phyloP scores from a whole-genome alignment of 2,329 filamentous ascomycete species.

The Talaromyces verruculosus region DNA sequence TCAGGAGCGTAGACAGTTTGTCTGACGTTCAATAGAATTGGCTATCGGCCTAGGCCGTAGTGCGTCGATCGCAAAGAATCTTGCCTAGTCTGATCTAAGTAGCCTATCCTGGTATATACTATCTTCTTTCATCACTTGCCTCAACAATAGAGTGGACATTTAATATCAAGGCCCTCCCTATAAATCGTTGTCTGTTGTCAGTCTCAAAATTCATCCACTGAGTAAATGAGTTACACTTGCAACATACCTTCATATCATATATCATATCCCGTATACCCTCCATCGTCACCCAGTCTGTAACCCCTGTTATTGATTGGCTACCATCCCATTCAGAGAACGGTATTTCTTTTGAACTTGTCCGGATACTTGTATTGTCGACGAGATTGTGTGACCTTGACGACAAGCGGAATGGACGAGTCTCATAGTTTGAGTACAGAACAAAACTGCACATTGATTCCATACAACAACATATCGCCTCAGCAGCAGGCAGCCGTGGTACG shows the following conservation, averaged over 20 bases:
- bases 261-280: background rate
- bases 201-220: background rate
- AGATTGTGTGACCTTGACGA: slow-evolving; percentile 3
- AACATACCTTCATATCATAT: slow-evolving; percentile 1
- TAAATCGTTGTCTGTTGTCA: background rate
- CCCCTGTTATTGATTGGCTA: background rate
- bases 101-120: slow-evolving; percentile 11
- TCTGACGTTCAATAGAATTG: background rate
- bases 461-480: slow-evolving; percentile 25
- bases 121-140: background rate
- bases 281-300: background rate
- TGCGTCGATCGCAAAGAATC: slow-evolving; percentile 13
- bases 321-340: background rate
- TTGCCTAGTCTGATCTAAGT: background rate
- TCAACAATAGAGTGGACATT: background rate
- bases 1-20: background rate
- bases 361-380: background rate
- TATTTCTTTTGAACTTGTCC: background rate
- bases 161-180: slow-evolving; percentile 5
- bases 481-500: slow-evolving; percentile 26
- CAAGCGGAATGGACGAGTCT: slow-evolving; percentile 16
- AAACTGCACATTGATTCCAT: slow-evolving; percentile 11
- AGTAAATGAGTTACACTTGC: background rate
- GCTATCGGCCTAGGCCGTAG: background rate
- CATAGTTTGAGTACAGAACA: slow-evolving; percentile 18